Percentiles rank a stretch among this genome's conserved stretches.
Evolutionary conservation across 441 rosid species (phyloP).

Genomic region (Arabidopsis hybrid): DNA sequence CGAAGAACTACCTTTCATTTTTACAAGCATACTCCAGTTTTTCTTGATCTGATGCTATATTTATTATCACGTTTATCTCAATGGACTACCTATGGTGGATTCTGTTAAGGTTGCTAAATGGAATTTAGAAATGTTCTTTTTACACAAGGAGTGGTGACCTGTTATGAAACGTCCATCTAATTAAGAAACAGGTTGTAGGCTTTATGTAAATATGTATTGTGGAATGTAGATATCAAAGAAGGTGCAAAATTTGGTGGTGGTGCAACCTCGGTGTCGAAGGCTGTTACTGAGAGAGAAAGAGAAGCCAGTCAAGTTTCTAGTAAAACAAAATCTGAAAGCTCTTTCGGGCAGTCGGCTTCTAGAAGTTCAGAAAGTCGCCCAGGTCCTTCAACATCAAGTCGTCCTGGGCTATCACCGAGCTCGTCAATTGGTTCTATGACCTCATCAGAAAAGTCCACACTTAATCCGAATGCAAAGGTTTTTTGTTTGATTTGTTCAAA

Average conservation of each 20-base stretch:
- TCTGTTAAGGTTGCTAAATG: constrained; percentile 21
- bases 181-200: constrained; percentile 16
- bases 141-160: constrained; percentile 21
- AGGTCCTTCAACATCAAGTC: constrained; percentile 51
- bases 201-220: constrained; percentile 24
- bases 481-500: constrained; percentile 21
- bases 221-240: constrained; percentile 52
- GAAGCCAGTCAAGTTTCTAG: constrained; percentile 50
- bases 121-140: constrained; percentile 22
- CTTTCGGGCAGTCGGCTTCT: constrained; percentile 64
- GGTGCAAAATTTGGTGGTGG: constrained; percentile 50
- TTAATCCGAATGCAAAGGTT: constrained; percentile 93
- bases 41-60: constrained; percentile 21
- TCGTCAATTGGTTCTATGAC: constrained; percentile 79
- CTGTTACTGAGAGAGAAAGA: constrained; percentile 54
- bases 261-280: constrained; percentile 48
- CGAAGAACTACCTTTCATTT: constrained; percentile 5
- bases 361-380: constrained; percentile 63
- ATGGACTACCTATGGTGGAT: constrained; percentile 9
- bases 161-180: constrained; percentile 7
- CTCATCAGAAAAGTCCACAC: constrained; percentile 79
- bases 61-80: constrained; percentile 20
- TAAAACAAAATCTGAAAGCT: constrained; percentile 51
- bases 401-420: constrained; percentile 81
- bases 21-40: constrained; percentile 10